Base-by-base conservation (phyloP, 768 basidiomycete genomes). In the Tylopilus balloui region DNA sequence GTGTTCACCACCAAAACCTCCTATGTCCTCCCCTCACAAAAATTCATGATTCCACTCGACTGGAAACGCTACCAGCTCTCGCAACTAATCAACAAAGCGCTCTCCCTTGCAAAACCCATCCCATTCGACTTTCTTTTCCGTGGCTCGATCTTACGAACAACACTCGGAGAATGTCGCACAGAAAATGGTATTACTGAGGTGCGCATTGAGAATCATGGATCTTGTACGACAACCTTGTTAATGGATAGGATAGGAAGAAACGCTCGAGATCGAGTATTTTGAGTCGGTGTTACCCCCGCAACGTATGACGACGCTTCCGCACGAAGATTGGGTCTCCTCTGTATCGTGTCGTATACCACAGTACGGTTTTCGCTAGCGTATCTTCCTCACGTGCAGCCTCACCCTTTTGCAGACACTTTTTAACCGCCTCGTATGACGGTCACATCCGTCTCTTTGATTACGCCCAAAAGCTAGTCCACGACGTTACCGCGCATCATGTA, bases 61-160 rank as follows among this genome's bases (percentile, higher is more conserved):
- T 98, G 93, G 93, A 81, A 78, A 49, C 83, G 95, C n/a, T 98
- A 88, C 67, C 95, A 97, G 60, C 85, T 99, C 27, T 97, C 94
- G 1, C 92, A 97, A 52, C 84, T 98, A 36, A 83, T 99, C 50
- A 99, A 99, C 73, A 96, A 96, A 63, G 90, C 94, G 1, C 74
- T 98, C 23, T 77, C 79, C 21, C 79, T 87, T 15, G 66, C 77
- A 0, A 80, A 80, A 47, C 83, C 88, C 0, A 74, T 95, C 3
- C 94, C 93, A 0, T 97, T 97, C 64, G 94, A 99, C 67, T 98
- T 97, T 67, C 69, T 99, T 38, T 73, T 96, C 35, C 75, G 78
- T 38, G 91, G 92, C n/a, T 81, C 88, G 62, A 78, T 97, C 12
- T 66, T 97, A 3, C 73, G 87, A 39, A 75, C 78, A 0, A 82